These are phyloP conservation scores for Exobasidium rhododendri DNA, from an alignment of 1,284 basidiomycete genomes.

Conservation along the genomic window DNA sequence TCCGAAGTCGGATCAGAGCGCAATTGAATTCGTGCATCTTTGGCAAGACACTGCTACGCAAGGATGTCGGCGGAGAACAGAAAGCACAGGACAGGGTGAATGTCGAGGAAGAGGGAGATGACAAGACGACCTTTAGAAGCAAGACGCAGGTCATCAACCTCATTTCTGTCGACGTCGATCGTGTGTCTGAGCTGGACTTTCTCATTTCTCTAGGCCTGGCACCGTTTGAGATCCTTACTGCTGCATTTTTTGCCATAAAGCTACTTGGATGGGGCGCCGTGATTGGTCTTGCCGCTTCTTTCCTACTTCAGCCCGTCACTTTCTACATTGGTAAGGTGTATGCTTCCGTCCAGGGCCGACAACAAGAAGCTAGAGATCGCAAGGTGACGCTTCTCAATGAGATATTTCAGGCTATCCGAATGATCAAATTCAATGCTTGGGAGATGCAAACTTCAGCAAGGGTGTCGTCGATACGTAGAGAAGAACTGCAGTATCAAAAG, in stretches of 20 bases:
- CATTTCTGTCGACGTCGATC: constrained; percentile 6
- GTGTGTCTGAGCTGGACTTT: constrained; percentile 3
- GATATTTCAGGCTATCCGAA: constrained; percentile 29
- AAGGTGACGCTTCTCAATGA: constrained; percentile 33
- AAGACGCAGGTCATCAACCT: constrained; percentile 17
- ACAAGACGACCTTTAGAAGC: constrained; percentile 8
- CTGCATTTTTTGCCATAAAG: constrained; percentile 30
- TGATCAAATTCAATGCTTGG: constrained; percentile 46
- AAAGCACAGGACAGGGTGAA: neutral
- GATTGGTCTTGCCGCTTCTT: constrained; percentile 24
- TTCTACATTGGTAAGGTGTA: constrained; percentile 16
- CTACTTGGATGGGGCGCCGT: constrained; percentile 38
- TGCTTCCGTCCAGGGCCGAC: constrained; percentile 6
- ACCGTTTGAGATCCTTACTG: constrained; percentile 31
- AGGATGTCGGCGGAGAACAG: constrained; percentile 13
- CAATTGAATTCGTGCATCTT: constrained; percentile 9
- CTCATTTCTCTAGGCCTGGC: constrained; percentile 21
- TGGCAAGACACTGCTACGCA: constrained; percentile 5
- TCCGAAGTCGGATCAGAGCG: constrained; percentile 1
- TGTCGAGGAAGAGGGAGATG: constrained; percentile 7
- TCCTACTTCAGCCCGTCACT: constrained; percentile 29
- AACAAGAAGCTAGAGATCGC: constrained; percentile 24
- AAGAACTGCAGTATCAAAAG: constrained; percentile 27
- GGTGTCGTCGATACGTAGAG: constrained; percentile 17
- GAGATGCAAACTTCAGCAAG: constrained; percentile 27